phyloP scores from a whole-genome alignment of 1,284 basidiomycete genomes.

The Garcileccinum viscosum region DNA sequence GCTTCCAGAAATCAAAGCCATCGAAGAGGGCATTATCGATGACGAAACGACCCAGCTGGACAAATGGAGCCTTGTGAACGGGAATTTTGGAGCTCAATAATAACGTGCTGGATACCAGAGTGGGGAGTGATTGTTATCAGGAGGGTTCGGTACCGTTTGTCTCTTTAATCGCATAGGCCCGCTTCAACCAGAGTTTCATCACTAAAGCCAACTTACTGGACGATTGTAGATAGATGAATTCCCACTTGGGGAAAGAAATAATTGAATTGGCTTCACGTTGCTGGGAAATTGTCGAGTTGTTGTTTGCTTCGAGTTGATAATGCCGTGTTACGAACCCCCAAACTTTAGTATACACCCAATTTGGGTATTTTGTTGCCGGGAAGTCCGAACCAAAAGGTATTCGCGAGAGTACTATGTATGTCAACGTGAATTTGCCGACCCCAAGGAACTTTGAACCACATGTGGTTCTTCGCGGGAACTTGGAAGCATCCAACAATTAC shows the following conservation, averaged over 20 bases:
- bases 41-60: conserved; percentile 4
- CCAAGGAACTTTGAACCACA: background rate
- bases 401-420: background rate
- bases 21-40: background rate
- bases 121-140: background rate
- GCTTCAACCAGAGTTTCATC: background rate
- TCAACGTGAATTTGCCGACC: background rate
- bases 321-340: background rate
- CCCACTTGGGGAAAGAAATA: background rate
- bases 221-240: background rate
- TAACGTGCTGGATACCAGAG: background rate
- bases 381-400: background rate
- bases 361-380: background rate
- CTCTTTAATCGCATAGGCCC: background rate
- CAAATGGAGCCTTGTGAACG: background rate
- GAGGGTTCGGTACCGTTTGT: conserved; percentile 2
- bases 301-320: background rate
- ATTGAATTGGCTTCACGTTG: background rate
- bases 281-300: conserved; percentile 1
- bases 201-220: background rate
- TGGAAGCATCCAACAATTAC: background rate
- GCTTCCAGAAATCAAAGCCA: conserved; percentile 35
- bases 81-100: background rate
- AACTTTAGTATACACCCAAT: background rate
- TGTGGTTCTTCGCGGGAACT: background rate